Evolutionary conservation across 2,329 filamentous ascomycete species (phyloP).

Genomic region (Mollisia scopiformis): DNA sequence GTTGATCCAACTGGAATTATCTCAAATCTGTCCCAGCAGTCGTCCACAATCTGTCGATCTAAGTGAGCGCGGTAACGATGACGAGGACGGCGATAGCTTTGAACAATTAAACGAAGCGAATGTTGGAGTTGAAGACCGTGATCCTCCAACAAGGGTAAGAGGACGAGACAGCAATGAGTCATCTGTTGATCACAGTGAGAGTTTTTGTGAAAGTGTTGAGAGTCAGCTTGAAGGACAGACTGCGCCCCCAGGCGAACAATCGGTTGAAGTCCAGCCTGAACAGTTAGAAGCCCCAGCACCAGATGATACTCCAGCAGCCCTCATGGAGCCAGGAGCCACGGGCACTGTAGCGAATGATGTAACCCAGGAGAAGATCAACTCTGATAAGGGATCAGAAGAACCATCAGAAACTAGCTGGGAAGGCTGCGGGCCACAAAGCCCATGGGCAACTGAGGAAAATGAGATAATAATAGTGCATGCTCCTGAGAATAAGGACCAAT

Average conservation of each 20-base stretch:
- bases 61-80: no score
- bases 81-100: not conserved
- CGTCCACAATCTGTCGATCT: not conserved
- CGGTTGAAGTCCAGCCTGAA: not conserved
- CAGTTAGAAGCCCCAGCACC: not conserved
- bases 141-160: not conserved
- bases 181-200: not conserved
- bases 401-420: constrained; percentile 16
- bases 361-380: not conserved
- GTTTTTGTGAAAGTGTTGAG: not conserved
- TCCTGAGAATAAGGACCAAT: not conserved
- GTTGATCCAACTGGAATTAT: constrained; percentile 7
- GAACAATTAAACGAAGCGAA: not conserved
- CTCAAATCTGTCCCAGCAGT: constrained; percentile 4
- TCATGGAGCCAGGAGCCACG: not conserved
- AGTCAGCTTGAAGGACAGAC: not conserved
- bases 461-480: not conserved
- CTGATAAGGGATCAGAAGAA: not conserved
- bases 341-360: not conserved
- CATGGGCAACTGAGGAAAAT: constrained; percentile 27
- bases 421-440: constrained; percentile 31
- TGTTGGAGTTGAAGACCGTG: not conserved
- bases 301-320: not conserved
- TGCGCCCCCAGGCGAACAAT: not conserved
- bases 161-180: no score